Base-by-base conservation (phyloP, 768 basidiomycete genomes). In the Cubamyces sp. region DNA sequence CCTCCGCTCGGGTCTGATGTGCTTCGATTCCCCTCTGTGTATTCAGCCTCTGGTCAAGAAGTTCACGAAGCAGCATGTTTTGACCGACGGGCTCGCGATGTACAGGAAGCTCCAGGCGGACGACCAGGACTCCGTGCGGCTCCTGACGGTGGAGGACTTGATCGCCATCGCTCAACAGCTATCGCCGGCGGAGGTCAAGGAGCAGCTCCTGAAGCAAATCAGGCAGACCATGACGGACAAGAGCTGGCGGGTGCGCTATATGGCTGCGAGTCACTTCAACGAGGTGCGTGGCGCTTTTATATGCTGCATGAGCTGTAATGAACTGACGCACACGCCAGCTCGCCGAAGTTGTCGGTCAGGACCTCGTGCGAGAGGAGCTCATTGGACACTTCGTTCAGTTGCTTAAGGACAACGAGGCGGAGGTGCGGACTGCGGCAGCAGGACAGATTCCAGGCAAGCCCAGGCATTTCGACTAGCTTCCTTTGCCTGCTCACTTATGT, bases 161-260 rank as follows among this genome's bases (percentile, higher is more conserved):
- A 98, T 98, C 74, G 89, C 90, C 60, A 91, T 98, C 72, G 92
- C 94, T 30, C 82, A 91, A 71, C 87, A 89, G 65, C 83, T 99
- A 63, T 80, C 87, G 9, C 90, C 94, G 2, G 78, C 87, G n/a
- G 96, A 98, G 77, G 88, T 95, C 43, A 94, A 95, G 73, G 91
- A 92, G 60, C 89, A 96, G 66, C 77, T 98, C 25, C 78, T 95
- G 65, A 88, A 90, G 66, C 91, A 96, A 74, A 88, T 98, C 69
- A 87, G 92, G 70, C 85, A 89, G 63, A 92, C 91, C 66, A 88
- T 97, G 51, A 82, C 87, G 12, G 97, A 99, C 75, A 97, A 98
- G 81, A 96, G 94, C 73, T 99, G 97, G 97, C 83, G 97, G 67
- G 97, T 99, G 55, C 82, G 97, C 73, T 99, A 98, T 75, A 98